Evolutionary conservation across 2,329 filamentous ascomycete species (phyloP).

Genomic region (Thyridium curvatum): DNA sequence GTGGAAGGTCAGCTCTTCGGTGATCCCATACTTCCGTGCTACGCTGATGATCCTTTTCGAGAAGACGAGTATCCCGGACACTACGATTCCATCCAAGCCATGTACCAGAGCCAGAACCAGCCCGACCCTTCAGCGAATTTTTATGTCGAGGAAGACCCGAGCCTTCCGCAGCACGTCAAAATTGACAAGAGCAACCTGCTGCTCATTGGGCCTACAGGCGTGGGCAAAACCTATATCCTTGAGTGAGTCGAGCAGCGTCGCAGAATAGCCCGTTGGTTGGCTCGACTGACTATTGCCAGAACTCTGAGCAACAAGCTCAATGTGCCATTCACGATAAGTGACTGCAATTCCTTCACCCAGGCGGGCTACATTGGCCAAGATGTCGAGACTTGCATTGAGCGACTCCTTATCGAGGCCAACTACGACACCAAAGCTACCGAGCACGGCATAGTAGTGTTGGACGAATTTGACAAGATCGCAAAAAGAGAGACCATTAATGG

Average conservation of each 20-base stretch:
- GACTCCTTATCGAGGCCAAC: slow-evolving; percentile 82
- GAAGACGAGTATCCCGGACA: slow-evolving; percentile 52
- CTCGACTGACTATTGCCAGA: slow-evolving; percentile 34
- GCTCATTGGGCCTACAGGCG: slow-evolving; percentile 84
- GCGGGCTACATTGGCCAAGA: slow-evolving; percentile 97
- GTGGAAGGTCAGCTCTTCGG: slow-evolving; percentile 61
- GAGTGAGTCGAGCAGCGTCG: slow-evolving; percentile 37
- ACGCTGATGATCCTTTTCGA: slow-evolving; percentile 23
- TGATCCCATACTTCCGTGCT: slow-evolving; percentile 18
- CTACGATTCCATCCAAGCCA: slow-evolving; percentile 35
- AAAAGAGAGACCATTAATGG: slow-evolving; percentile 81
- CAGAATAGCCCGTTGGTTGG: neutral
- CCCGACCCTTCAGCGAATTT: slow-evolving; percentile 31
- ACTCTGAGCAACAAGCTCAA: slow-evolving; percentile 89
- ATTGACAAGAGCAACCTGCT: slow-evolving; percentile 96
- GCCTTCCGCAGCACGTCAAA: slow-evolving; percentile 48
- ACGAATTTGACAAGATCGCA: slow-evolving; percentile 97
- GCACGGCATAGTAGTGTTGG: slow-evolving; percentile 87
- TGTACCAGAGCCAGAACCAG: slow-evolving; percentile 29
- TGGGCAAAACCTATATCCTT: slow-evolving; percentile 93
- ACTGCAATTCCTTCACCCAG: slow-evolving; percentile 94
- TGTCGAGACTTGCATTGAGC: slow-evolving; percentile 90
- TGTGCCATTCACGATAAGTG: slow-evolving; percentile 90
- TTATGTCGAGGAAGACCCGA: slow-evolving; percentile 41
- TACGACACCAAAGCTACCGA: slow-evolving; percentile 82